These are phyloP conservation scores for Vitellaria paradoxa DNA, from an alignment of 179 eudicot species.

Conservation along the genomic window DNA sequence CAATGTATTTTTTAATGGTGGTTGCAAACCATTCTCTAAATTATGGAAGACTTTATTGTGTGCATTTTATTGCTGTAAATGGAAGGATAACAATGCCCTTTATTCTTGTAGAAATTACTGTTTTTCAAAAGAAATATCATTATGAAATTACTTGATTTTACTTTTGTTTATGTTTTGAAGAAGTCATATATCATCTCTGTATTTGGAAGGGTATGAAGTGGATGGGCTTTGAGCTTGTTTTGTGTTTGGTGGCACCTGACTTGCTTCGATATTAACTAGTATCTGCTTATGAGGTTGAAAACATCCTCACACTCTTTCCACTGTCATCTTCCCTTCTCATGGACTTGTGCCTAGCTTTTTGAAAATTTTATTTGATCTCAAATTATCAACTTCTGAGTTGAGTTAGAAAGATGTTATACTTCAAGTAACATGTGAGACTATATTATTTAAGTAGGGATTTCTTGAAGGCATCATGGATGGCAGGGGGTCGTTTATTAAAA, in stretches of 20 bases:
- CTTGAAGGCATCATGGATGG: not conserved
- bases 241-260: not conserved
- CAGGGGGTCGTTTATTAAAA: not conserved
- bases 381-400: not conserved
- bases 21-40: not conserved
- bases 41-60: not conserved
- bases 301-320: not conserved
- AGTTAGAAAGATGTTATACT: constrained; percentile 2
- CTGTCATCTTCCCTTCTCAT: not conserved
- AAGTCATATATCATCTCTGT: too few relatives aligned
- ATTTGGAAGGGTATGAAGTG: not conserved
- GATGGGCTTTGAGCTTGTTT: not conserved
- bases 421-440: not conserved
- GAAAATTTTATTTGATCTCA: not conserved
- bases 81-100: not conserved
- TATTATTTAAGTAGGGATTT: not conserved
- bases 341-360: not conserved
- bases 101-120: not conserved
- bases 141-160: too few relatives aligned
- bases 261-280: not conserved
- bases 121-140: too few relatives aligned
- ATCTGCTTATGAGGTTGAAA: not conserved
- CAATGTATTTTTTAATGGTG: not conserved
- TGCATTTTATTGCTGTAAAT: not conserved
- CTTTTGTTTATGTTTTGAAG: too few relatives aligned